These are phyloP conservation scores for Bromus sterilis DNA, from an alignment of 176 grass and related monocot species.

Conservation along the genomic window DNA sequence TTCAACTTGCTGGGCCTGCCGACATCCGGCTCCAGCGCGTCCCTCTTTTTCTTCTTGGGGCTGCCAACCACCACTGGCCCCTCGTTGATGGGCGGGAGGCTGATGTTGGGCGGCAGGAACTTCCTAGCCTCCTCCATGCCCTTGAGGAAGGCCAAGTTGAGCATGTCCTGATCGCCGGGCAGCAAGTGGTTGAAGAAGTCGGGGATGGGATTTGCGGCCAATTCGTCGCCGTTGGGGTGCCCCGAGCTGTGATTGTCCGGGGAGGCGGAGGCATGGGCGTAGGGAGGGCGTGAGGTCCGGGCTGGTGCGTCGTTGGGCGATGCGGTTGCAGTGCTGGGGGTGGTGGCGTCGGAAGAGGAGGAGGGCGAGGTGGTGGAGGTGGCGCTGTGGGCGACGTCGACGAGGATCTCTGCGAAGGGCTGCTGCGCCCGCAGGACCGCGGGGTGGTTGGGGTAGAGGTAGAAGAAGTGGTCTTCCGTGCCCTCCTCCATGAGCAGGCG, in stretches of 20 bases:
- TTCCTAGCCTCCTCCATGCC: slow-evolving; percentile 50
- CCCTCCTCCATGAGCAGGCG: slow-evolving; percentile 37
- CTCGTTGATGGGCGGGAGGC: background rate
- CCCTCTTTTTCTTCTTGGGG: slow-evolving; percentile 17
- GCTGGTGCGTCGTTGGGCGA: background rate
- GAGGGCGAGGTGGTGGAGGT: background rate
- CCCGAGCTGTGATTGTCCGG: background rate
- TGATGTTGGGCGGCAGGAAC: slow-evolving; percentile 25
- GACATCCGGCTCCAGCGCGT: background rate
- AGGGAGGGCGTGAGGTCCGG: background rate
- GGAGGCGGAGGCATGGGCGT: background rate
- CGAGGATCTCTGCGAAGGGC: slow-evolving; percentile 26
- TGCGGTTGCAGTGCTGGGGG: background rate
- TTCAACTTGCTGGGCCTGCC: slow-evolving; percentile 33
- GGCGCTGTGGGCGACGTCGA: background rate
- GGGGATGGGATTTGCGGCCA: background rate
- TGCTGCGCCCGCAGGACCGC: slow-evolving; percentile 17
- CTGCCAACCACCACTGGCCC: background rate
- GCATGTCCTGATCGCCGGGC: background rate
- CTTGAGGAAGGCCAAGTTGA: slow-evolving; percentile 30
- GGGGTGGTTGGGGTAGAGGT: slow-evolving; percentile 25
- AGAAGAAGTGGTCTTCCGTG: slow-evolving; percentile 10
- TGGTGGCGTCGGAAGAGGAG: background rate
- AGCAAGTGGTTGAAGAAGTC: background rate
- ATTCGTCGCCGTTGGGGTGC: background rate